phyloP scores from a whole-genome alignment of 352 stramenopile species.

The Aphanomyces euteiches region DNA sequence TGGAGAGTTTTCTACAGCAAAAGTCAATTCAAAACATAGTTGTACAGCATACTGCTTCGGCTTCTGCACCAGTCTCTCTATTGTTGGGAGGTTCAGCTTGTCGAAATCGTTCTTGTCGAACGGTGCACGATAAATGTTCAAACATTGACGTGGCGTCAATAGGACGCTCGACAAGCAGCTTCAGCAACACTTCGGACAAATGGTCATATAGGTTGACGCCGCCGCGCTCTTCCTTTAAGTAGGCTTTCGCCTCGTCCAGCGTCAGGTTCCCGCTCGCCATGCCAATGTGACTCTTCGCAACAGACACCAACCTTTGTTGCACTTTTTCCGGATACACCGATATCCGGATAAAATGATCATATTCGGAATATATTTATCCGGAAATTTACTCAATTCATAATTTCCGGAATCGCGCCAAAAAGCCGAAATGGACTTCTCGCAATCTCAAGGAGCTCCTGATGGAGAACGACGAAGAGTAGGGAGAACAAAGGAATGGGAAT shows the following conservation, averaged over 20 bases:
- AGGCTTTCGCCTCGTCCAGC: constrained; percentile 85
- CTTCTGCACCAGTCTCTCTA: constrained; percentile 38
- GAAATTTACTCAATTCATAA: constrained; percentile 3
- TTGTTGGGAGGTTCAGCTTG: constrained; percentile 33
- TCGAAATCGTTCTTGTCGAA: constrained; percentile 78
- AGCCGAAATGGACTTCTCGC: constrained; percentile 9
- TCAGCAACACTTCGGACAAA: constrained; percentile 79
- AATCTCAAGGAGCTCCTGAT: neutral
- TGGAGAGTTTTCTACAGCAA: constrained; percentile 46
- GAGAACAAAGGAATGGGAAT: constrained; percentile 30
- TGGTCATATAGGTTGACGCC: constrained; percentile 85
- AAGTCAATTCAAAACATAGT: neutral
- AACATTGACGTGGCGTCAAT: constrained; percentile 83
- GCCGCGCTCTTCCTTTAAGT: constrained; percentile 70
- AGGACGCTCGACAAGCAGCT: constrained; percentile 80
- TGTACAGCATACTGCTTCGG: constrained; percentile 46
- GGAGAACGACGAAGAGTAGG: neutral
- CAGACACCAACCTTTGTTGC: neutral
- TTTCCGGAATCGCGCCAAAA: constrained; percentile 25
- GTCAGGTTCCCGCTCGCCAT: constrained; percentile 35
- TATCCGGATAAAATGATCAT: neutral
- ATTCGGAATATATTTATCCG: neutral
- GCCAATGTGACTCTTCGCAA: neutral
- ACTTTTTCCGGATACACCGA: neutral
- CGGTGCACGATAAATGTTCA: constrained; percentile 77